Percentiles rank a stretch among this genome's conserved stretches.
Evolutionary conservation across 192 early-diverging fungal genomes (phyloP).

Genomic region (Martensiomyces pterosporus): DNA sequence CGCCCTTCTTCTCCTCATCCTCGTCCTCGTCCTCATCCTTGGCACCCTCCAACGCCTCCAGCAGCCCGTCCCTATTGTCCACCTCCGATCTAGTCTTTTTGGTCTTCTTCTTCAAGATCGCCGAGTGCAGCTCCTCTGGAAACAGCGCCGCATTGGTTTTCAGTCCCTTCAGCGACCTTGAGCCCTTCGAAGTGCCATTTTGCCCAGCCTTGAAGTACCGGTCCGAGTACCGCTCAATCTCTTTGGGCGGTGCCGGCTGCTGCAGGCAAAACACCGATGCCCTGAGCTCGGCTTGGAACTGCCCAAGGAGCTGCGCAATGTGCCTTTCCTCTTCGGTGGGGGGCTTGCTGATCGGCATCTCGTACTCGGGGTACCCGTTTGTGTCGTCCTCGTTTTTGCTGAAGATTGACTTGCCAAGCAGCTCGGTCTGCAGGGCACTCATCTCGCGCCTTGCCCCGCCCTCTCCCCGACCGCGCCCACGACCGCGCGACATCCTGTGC

Average conservation of each 20-base stretch:
- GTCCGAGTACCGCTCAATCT: slow-evolving; percentile 49
- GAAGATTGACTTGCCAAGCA: slow-evolving; percentile 23
- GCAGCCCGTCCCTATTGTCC: slow-evolving; percentile 11
- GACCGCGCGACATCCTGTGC: slow-evolving; percentile 35
- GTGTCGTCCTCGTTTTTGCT: slow-evolving; percentile 8
- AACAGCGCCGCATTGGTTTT: slow-evolving; percentile 34
- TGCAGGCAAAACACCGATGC: slow-evolving; percentile 42
- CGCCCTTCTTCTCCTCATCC: neutral
- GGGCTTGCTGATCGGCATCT: slow-evolving; percentile 8
- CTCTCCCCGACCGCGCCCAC: slow-evolving; percentile 37
- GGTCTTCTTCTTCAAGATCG: slow-evolving; percentile 22
- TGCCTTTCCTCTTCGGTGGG: slow-evolving; percentile 30
- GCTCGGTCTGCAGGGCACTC: slow-evolving; percentile 43
- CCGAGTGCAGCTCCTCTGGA: slow-evolving; percentile 43
- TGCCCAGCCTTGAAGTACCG: slow-evolving; percentile 17
- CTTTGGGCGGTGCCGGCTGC: slow-evolving; percentile 25
- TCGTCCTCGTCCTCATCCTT: slow-evolving; percentile 29
- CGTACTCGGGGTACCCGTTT: slow-evolving; percentile 25
- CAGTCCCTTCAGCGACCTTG: slow-evolving; percentile 27
- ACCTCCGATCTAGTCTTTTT: slow-evolving; percentile 16
- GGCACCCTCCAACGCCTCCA: slow-evolving; percentile 24
- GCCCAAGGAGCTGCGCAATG: slow-evolving; percentile 22
- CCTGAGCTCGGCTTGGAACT: slow-evolving; percentile 16
- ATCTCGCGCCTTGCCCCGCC: slow-evolving; percentile 34
- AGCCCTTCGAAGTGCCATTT: neutral